phyloP scores from a whole-genome alignment of 2,329 filamentous ascomycete species.

The Paecilomyces sp. region DNA sequence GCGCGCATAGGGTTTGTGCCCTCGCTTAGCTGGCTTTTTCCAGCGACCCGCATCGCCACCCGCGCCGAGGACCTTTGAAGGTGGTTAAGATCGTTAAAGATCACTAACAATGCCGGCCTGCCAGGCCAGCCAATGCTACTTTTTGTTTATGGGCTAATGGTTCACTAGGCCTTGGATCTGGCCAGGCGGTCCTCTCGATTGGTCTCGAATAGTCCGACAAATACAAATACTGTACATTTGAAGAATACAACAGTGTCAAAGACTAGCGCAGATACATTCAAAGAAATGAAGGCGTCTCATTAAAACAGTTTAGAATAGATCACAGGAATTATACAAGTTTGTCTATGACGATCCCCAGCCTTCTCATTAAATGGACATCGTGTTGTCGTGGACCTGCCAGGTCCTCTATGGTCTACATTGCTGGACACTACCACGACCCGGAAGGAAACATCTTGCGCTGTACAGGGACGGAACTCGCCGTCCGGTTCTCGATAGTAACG shows the following conservation, averaged over 20 bases:
- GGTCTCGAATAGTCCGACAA: neutral
- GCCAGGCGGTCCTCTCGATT: neutral
- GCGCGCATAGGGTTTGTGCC: slow-evolving; percentile 28
- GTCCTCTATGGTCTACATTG: neutral
- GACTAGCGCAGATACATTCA: neutral
- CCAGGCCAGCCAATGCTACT: neutral
- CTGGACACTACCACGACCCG: neutral
- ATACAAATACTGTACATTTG: neutral
- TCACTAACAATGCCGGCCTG: neutral
- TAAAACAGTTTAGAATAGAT: neutral
- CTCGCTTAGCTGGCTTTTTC: slow-evolving; percentile 29
- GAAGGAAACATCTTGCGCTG: neutral
- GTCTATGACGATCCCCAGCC: neutral
- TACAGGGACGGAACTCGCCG: neutral
- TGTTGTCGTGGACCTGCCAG: neutral
- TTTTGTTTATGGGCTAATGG: neutral
- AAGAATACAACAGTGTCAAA: too few relatives aligned
- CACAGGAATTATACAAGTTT: neutral
- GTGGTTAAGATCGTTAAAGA: neutral
- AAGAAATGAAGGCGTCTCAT: neutral
- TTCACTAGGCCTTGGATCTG: neutral
- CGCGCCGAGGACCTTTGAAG: slow-evolving; percentile 2
- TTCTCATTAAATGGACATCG: neutral
- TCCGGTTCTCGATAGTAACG: neutral
- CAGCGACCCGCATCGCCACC: slow-evolving; percentile 7